Base-by-base conservation (phyloP, 139 green algal genomes). In the Deuterostichococcus epilithicus region DNA sequence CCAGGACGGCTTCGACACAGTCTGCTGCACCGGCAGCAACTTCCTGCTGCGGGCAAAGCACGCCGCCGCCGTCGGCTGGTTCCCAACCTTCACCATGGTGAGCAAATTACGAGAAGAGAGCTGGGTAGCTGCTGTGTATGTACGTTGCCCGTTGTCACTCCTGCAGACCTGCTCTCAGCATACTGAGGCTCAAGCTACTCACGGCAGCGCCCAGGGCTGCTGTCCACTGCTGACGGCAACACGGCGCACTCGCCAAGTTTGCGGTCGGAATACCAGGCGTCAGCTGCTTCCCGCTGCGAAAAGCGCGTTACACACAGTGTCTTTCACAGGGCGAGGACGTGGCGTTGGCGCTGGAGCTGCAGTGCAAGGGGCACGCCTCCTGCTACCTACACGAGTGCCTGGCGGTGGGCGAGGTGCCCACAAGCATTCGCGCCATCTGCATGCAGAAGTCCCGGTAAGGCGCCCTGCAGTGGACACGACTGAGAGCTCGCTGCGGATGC, bases 21-120 rank as follows among this genome's bases (percentile, higher is more conserved):
- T 78, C 35, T 63, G 60, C 25, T 82, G 78, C 78, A 82, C 78
- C 69, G 80, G 80, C 18, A 81, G 75, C 71, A 84, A 84, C 75
- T 81, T 84, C 34, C 68, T 73, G 68, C 68, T 73, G 68, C 52
- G 52, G 52, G 8, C 52, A 20, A n/a, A 28, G 3, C 52, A 63
- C 18, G 52, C 52, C 28, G 52, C 52, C 3, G 52, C 26, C 18
- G 52, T 63, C 52, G 52, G 52, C 52, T 63, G 52, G 52, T 63
- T 63, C 18, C 52, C 52, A 13, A 63, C 52, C 52, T 63, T 63
- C 52, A 63, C 52, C 18, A 63, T 13, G 26, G 52, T 30, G 52
- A 30, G 10, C 52, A 13, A n/a, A 25, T 63, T 52, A 52, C 13
- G 8, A 52, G 13, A 52, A 23, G 8, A 23, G 42, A 8, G 42